Conservation (phyloP, 2,329 filamentous ascomycete genomes). For the Sphaerulina vaccinii region DNA sequence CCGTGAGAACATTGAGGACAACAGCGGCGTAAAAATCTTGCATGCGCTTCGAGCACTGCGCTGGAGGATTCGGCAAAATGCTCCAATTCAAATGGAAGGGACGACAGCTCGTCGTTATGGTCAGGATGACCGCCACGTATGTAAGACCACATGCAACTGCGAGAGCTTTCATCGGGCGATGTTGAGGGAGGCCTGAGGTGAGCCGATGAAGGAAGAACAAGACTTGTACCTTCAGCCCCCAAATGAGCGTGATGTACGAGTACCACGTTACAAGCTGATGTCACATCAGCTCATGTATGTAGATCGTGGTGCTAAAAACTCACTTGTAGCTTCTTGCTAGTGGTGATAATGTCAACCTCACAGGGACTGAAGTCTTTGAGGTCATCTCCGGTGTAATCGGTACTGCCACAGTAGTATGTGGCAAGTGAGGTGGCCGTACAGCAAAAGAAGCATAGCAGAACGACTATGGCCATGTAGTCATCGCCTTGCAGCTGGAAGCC, state of each 20-base stretch:
- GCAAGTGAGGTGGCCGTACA: neutral
- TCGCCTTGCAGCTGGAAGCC: slow-evolving; percentile 40
- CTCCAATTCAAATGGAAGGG: slow-evolving; percentile 34
- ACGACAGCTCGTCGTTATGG: slow-evolving; percentile 34
- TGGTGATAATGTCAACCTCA: neutral
- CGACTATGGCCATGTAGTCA: slow-evolving; percentile 39
- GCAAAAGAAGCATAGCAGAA: slow-evolving; percentile 38
- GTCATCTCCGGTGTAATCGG: neutral
- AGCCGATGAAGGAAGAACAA: slow-evolving; percentile 35
- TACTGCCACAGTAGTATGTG: neutral
- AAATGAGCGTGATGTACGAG: slow-evolving; percentile 25
- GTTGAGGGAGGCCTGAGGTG: slow-evolving; percentile 36
- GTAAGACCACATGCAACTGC: slow-evolving; percentile 29
- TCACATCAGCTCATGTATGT: too few species aligned
- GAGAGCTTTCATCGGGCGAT: slow-evolving; percentile 33
- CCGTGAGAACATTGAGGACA: slow-evolving; percentile 37
- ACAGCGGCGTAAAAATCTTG: slow-evolving; percentile 32
- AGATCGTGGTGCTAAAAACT: too few species aligned
- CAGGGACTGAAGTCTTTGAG: neutral
- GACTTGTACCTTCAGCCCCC: slow-evolving; percentile 26
- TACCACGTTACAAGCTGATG: slow-evolving; percentile 24
- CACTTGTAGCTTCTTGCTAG: neutral
- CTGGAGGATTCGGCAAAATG: slow-evolving; percentile 22
- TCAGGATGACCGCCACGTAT: slow-evolving; percentile 38
- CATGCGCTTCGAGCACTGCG: neutral